Base-by-base conservation (phyloP, 75 land plant species). In the Picea sitchensis region DNA sequence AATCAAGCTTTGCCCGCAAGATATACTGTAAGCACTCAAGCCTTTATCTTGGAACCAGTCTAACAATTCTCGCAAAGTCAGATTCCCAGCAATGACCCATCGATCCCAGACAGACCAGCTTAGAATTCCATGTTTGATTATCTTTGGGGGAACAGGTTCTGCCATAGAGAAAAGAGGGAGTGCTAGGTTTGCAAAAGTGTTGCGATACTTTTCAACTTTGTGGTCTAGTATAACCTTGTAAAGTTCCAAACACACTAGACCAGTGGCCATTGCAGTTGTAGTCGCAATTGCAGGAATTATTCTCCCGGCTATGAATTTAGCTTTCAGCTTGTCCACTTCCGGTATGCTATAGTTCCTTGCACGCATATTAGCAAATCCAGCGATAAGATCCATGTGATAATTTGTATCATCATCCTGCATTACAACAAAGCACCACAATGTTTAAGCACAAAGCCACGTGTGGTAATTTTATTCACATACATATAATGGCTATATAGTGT, bases 251-350 rank as follows among this genome's bases (percentile, higher is more conserved):
- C 98, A 96, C 21, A 96, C 96, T 57, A 96, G 84, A 30, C 98
- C 98, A 34, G 96, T 94, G 0, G 98, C 96, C 94, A 96, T 79
- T 4, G 98, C 96, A 6, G 98, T 96, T 26, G 98, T 88, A 30
- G 98, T 96, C 11, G 98, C 98, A 72, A 96, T 94, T 57, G 96
- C 98, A 14, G 98, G 98, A 57, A 96, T 96, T 58, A 96, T 94
- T 44, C 92, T 89, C 4, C 96, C 98, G 1, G 96, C 96, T 73
- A 96, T 96, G 76, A 96, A 92, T 78, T 94, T 96, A 26, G 98
- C 98, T 73, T 92, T 94, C 71, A 96, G 87, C 84, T 94, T 96
- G 82, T 96, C 98, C 20, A 96, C 96, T 82, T 96, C 98, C 36
- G 98, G 96, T 30, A 96, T 92, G 80, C 92, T 78, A 79, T 96